Conservation (phyloP, 495 filamentous ascomycete species). For the Pyrenula massariospora region DNA sequence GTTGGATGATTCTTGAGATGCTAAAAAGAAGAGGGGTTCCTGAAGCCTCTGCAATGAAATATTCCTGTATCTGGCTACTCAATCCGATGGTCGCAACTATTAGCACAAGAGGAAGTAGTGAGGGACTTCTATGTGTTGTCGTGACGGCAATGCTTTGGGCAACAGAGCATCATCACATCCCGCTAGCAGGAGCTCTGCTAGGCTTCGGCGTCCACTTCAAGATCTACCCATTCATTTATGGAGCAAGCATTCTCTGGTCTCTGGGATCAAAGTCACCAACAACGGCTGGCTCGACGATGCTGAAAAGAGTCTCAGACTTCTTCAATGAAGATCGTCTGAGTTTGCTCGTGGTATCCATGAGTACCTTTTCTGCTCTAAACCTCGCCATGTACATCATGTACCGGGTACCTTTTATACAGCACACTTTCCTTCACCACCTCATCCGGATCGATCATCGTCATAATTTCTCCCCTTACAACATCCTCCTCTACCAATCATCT, state of each 20-base stretch:
- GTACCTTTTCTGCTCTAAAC: conserved; percentile 63
- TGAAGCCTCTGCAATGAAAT: conserved; percentile 48
- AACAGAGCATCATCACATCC: conserved; percentile 41
- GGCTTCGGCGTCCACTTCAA: conserved; percentile 91
- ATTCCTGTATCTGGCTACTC: conserved; percentile 77
- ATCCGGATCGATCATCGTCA: conserved; percentile 92
- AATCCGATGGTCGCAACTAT: conserved; percentile 98
- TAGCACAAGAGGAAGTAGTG: conserved; percentile 84
- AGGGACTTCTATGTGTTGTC: conserved; percentile 77
- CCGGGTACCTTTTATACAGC: conserved; percentile 63
- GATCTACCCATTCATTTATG: conserved; percentile 97
- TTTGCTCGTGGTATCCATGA: conserved; percentile 51
- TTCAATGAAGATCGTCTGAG: conserved; percentile 48
- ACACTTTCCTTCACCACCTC: conserved; percentile 88
- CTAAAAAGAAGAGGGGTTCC: conserved; percentile 23
- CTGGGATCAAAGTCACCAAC: conserved; percentile 36
- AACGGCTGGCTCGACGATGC: background rate
- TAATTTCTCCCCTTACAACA: conserved; percentile 96
- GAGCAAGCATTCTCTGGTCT: conserved; percentile 75
- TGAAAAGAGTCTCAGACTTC: conserved; percentile 32
- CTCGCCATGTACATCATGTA: conserved; percentile 64
- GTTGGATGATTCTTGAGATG: conserved; percentile 68
- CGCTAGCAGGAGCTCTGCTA: conserved; percentile 62
- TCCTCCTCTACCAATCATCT: conserved; percentile 73
- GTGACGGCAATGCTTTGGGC: conserved; percentile 77